Conservation (phyloP, 1,284 basidiomycete species). For the Takashimella tepidaria region DNA sequence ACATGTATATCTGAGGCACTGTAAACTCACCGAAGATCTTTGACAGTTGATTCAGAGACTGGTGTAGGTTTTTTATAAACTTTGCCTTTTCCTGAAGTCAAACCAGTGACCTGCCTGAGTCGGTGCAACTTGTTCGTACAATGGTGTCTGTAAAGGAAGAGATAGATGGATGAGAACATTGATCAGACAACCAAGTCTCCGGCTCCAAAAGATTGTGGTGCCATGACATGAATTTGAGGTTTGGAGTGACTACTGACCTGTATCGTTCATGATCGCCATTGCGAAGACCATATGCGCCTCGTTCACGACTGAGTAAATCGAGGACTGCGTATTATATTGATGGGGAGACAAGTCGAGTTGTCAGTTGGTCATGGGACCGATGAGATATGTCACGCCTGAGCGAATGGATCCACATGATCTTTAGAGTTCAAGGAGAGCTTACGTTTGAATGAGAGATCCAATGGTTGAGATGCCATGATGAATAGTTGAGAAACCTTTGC, state of each 20-base stretch:
- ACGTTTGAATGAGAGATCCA: conserved; percentile 40
- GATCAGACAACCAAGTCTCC: too few species aligned
- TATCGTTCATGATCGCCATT: conserved; percentile 83
- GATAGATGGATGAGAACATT: too few species aligned
- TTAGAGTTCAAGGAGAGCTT: too few species aligned
- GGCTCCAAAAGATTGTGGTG: neutral
- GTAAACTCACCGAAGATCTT: conserved; percentile 75
- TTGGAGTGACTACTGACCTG: conserved; percentile 52
- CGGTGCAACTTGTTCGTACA: conserved; percentile 87
- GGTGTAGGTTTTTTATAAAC: conserved; percentile 77
- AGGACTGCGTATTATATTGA: conserved; percentile 20
- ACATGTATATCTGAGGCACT: too few species aligned
- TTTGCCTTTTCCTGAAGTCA: conserved; percentile 82
- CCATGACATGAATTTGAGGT: neutral
- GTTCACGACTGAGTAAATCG: conserved; percentile 65
- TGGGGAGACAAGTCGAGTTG: neutral
- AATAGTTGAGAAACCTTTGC: neutral
- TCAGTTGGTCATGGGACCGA: neutral
- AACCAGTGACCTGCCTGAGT: conserved; percentile 71
- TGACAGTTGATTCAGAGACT: conserved; percentile 60
- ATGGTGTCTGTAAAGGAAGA: conserved; percentile 62
- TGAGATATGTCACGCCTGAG: neutral
- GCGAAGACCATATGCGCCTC: conserved; percentile 82
- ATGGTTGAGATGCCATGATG: neutral
- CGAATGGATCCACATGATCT: too few species aligned